Evolutionary conservation across 768 basidiomycete genomes (phyloP), one percentile per base, ranked within the genome.

Genomic region (Pleurotus sapidus): DNA sequence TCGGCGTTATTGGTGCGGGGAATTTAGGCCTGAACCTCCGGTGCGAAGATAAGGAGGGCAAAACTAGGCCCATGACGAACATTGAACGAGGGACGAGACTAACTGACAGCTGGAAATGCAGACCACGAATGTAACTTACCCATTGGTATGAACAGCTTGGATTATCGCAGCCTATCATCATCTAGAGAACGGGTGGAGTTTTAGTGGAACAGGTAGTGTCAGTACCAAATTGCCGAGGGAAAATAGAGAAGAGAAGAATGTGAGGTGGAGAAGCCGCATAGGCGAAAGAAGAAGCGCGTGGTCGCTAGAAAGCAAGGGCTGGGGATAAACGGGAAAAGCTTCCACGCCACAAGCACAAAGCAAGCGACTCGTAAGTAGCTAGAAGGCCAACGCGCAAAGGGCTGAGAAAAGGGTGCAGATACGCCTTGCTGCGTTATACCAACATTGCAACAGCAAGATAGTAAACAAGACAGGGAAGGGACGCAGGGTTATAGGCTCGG

Each of bases 101-200:
- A 34, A 34, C 30, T 34, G 30, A 34, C 30, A 34, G 30, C 11
- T 34, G 30, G 30, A 34, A 34, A 34, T 34, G 30, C 11, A 34
- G 30, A 34, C 30, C 30, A 34, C 30, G 30, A 34, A 34, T 34
- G 30, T 9, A 34, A 42, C 78, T 64, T 54, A 81, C 81, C 81
- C 81, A 83, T 78, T 83, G 78, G 62, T 75, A 77, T n/a, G 70
- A 71, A 69, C 81, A 83, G 38, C 63, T 61, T 49, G 75, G 70
- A 63, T 78, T 77, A 64, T 83, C 81, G 63, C 81, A 83, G 6
- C 74, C 81, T 59, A 83, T 79, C 81, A 83, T 83, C 75, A 48
- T 30, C 40, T 38, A 53, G 9, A 40, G 11, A 24, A 23, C 2
- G 15, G 24, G 23, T 39, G 51, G 27, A 38, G 25, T 50, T 50